A percentile compares a stretch with the other conserved stretches of the same genome.
phyloP scores from a whole-genome alignment of 345 rosid genomes.

The Linum tenue region DNA sequence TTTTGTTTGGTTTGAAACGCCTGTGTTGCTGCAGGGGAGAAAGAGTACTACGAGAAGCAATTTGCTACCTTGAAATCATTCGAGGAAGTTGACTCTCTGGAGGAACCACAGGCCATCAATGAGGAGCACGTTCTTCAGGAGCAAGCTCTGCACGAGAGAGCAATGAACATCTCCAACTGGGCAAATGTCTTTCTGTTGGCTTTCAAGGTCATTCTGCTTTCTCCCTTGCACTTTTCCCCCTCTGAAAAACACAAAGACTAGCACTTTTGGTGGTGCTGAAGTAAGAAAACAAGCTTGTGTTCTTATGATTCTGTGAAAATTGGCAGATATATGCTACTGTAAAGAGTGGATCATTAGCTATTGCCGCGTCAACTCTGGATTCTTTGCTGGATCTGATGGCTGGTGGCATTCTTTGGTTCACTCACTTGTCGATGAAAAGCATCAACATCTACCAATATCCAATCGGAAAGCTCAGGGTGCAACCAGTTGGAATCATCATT shows the following conservation, averaged over 20 bases:
- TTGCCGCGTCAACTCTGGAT: conserved; percentile 93
- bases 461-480: conserved; percentile 92
- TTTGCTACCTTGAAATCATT: conserved; percentile 27
- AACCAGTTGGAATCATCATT: conserved; percentile 85
- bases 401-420: conserved; percentile 92
- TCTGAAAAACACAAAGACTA: no score
- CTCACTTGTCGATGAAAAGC: conserved; percentile 78
- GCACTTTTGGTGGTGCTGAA: neutral
- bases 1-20: neutral
- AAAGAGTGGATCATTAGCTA: conserved; percentile 83
- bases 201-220: conserved; percentile 14
- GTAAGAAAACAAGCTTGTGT: neutral
- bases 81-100: conserved; percentile 22
- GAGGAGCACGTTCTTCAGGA: conserved; percentile 10
- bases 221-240: neutral
- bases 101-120: conserved; percentile 4
- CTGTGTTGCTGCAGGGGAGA: conserved; percentile 20
- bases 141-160: conserved; percentile 23
- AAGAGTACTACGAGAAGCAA: conserved; percentile 31
- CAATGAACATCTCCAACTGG: conserved; percentile 22
- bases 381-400: conserved; percentile 94
- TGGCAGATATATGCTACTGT: conserved; percentile 70
- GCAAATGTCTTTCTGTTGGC: conserved; percentile 19
- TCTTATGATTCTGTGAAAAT: neutral
- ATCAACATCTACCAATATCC: conserved; percentile 81